These are phyloP conservation scores for Candida sanyaensis DNA, from an alignment of 1,139 yeast species.

Conservation along the genomic window DNA sequence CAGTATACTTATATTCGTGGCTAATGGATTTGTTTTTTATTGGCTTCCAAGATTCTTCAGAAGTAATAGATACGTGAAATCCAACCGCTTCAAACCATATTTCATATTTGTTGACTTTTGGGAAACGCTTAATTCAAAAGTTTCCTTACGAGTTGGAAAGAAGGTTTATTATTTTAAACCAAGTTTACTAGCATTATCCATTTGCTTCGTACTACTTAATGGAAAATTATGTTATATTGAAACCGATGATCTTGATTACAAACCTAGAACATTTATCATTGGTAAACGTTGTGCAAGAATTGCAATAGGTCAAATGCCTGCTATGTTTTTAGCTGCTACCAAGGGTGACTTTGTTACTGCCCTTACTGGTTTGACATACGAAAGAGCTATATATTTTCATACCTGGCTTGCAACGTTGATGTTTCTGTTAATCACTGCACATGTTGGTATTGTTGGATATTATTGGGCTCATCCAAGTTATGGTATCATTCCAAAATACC, in stretches of 20 bases:
- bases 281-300: conserved; percentile 47
- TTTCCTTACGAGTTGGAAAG: conserved; percentile 10
- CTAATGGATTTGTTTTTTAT: conserved; percentile 44
- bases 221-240: conserved; percentile 26
- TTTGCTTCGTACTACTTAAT: conserved; percentile 30
- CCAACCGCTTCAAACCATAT: conserved; percentile 16
- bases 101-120: conserved; percentile 30
- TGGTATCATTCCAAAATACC: conserved; percentile 30
- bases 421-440: conserved; percentile 40
- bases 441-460: conserved; percentile 25
- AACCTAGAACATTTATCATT: conserved; percentile 38
- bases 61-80: conserved; percentile 14
- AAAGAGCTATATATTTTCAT: conserved; percentile 40
- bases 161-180: conserved; percentile 39
- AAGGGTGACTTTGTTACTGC: conserved; percentile 44
- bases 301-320: conserved; percentile 45
- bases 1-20: conserved; percentile 24
- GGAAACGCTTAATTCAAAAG: conserved; percentile 30
- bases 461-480: conserved; percentile 45
- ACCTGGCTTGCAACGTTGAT: conserved; percentile 46
- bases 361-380: conserved; percentile 45
- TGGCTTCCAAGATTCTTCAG: conserved; percentile 39
- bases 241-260: conserved; percentile 42
- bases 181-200: conserved; percentile 31
- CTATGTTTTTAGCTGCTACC: conserved; percentile 34